Evolutionary conservation across 2,329 filamentous ascomycete species (phyloP).

Genomic region (Penicillium sp.): DNA sequence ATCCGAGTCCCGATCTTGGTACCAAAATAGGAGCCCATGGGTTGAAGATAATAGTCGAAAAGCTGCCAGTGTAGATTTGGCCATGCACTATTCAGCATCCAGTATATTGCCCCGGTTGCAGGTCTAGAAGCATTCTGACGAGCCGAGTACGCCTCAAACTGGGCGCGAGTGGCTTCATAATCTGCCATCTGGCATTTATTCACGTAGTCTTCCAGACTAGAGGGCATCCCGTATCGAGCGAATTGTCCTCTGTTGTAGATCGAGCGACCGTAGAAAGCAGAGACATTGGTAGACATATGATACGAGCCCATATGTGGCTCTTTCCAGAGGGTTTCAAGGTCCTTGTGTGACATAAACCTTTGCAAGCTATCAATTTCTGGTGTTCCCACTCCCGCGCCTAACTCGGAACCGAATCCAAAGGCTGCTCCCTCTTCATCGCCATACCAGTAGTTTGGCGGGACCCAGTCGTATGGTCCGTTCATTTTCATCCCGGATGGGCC

Average conservation of each 20-base stretch:
- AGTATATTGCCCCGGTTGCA: conserved; percentile 63
- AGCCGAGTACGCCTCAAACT: conserved; percentile 58
- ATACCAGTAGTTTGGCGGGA: conserved; percentile 65
- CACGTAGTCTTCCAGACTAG: conserved; percentile 58
- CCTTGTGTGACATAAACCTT: conserved; percentile 53
- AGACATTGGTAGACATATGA: conserved; percentile 60
- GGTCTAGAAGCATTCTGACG: conserved; percentile 53
- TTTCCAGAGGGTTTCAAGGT: conserved; percentile 59
- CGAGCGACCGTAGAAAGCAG: conserved; percentile 55
- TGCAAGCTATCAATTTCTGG: conserved; percentile 56
- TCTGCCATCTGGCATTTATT: conserved; percentile 62
- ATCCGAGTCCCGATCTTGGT: conserved; percentile 51
- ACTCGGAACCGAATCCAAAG: conserved; percentile 64
- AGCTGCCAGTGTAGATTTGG: conserved; percentile 65
- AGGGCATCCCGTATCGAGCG: conserved; percentile 53
- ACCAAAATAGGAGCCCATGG: conserved; percentile 60
- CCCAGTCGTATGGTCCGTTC: conserved; percentile 67
- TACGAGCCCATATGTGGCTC: conserved; percentile 54
- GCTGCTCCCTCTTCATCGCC: conserved; percentile 55
- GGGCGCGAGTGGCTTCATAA: conserved; percentile 61
- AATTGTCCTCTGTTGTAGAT: conserved; percentile 60
- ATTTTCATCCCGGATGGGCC: conserved; percentile 64
- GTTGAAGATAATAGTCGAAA: conserved; percentile 63
- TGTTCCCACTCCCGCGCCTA: conserved; percentile 62
- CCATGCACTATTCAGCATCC: conserved; percentile 68